Evolutionary conservation across 179 eudicot species (phyloP).

Genomic region (Sideroxylon spinosum): DNA sequence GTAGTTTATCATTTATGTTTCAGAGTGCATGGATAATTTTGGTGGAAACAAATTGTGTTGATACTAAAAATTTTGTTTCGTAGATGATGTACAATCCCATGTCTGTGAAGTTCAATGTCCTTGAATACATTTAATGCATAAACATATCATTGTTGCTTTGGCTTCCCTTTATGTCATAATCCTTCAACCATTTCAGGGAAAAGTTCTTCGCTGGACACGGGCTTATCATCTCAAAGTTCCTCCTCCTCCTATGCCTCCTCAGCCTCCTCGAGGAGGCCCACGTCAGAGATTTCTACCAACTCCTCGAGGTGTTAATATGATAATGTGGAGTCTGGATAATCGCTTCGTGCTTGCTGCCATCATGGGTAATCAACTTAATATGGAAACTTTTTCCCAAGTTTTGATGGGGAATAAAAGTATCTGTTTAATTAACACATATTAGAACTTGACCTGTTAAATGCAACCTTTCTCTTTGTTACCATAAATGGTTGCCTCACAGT

Average conservation of each 20-base stretch:
- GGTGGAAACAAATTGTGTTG: neutral
- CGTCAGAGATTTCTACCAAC: conserved; percentile 87
- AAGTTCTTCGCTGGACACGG: conserved; percentile 80
- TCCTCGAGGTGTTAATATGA: conserved; percentile 99
- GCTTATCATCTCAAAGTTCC: conserved; percentile 99
- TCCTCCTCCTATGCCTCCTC: conserved; percentile 90
- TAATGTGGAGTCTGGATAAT: conserved; percentile 96
- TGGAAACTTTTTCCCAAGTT: neutral
- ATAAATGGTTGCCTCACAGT: neutral
- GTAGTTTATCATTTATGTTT: neutral
- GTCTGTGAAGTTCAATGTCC: neutral
- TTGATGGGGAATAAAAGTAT: neutral
- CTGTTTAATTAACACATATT: neutral
- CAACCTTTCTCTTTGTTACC: neutral
- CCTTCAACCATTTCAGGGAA: conserved; percentile 48
- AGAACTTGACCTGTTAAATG: neutral
- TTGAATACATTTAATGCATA: neutral
- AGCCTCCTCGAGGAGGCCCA: conserved; percentile 93
- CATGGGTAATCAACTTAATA: conserved; percentile 55
- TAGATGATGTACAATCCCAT: neutral
- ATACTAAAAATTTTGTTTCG: neutral
- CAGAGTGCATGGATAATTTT: neutral
- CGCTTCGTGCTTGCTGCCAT: conserved; percentile 99
- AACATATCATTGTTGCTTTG: neutral
- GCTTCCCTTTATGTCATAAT: conserved; percentile 7